Evolutionary conservation across 352 stramenopile species (phyloP).

Genomic region (Pythium periplocum): DNA sequence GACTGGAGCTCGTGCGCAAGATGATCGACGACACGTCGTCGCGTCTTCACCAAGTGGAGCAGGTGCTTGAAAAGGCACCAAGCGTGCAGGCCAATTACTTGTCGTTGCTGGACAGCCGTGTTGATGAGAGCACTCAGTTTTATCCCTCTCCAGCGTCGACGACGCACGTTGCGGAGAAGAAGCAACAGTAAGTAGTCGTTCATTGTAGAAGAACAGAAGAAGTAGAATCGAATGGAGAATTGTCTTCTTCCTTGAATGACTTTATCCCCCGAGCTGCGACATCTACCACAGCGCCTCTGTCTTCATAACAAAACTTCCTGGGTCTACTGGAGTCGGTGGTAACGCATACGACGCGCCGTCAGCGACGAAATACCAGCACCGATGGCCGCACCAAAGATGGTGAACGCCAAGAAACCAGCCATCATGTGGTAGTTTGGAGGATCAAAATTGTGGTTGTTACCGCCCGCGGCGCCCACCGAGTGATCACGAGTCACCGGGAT

Average conservation of each 20-base stretch:
- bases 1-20: slow-evolving; percentile 34
- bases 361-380: too few species aligned
- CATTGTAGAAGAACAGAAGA: background rate
- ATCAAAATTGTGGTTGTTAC: too few species aligned
- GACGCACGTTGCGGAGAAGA: slow-evolving; percentile 1
- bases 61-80: slow-evolving; percentile 62
- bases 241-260: too few species aligned
- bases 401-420: slow-evolving; percentile 27
- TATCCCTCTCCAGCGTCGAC: background rate
- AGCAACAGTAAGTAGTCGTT: background rate
- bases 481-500: background rate
- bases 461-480: too few species aligned
- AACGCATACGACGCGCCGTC: too few species aligned
- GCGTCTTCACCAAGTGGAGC: slow-evolving; percentile 42
- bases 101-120: slow-evolving; percentile 36
- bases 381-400: slow-evolving; percentile 20
- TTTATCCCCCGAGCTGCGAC: too few species aligned
- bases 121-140: background rate
- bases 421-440: too few species aligned
- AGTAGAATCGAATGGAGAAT: background rate
- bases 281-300: too few species aligned
- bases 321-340: too few species aligned
- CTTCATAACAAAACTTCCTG: too few species aligned
- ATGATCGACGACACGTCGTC: slow-evolving; percentile 29
- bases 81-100: slow-evolving; percentile 66